phyloP scores from a whole-genome alignment of 2,329 filamentous ascomycete species.

The Furcasterigmium furcatum region DNA sequence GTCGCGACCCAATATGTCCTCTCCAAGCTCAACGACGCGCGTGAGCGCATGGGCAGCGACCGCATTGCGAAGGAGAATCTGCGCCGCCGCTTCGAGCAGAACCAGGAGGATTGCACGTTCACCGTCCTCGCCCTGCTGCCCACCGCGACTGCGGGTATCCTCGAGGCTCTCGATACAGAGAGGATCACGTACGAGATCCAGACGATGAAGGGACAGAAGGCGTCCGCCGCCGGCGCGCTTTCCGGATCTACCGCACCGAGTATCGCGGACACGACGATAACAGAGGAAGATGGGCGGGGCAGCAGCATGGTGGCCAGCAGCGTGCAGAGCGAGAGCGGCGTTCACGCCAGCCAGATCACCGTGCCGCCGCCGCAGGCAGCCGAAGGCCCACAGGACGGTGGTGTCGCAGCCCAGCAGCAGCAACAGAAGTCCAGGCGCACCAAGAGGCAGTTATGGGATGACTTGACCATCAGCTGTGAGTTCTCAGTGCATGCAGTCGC shows the following conservation, averaged over 20 bases:
- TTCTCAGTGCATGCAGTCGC: conserved; percentile 10
- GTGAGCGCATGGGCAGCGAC: conserved; percentile 95
- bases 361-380: conserved; percentile 47
- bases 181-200: conserved; percentile 91
- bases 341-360: conserved; percentile 76
- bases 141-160: conserved; percentile 84
- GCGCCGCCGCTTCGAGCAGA: conserved; percentile 94
- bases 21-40: conserved; percentile 85
- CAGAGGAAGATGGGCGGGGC: conserved; percentile 68
- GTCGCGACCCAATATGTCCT: conserved; percentile 90
- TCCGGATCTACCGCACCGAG: conserved; percentile 54
- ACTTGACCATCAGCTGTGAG: conserved; percentile 92
- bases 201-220: conserved; percentile 72
- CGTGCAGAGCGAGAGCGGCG: conserved; percentile 75
- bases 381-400: conserved; percentile 14
- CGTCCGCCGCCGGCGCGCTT: conserved; percentile 1
- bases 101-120: conserved; percentile 97
- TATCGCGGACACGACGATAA: conserved; percentile 67
- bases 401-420: conserved; percentile 8
- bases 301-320: conserved; percentile 63
- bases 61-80: conserved; percentile 95
- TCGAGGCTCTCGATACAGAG: conserved; percentile 86
- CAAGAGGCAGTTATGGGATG: conserved; percentile 95
- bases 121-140: conserved; percentile 95
- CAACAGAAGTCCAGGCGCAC: conserved; percentile 60